Percentiles rank a stretch among this genome's conserved stretches.
Conservation (phyloP, 371 early-diverging fungal species). For the Batkoa obscura region DNA sequence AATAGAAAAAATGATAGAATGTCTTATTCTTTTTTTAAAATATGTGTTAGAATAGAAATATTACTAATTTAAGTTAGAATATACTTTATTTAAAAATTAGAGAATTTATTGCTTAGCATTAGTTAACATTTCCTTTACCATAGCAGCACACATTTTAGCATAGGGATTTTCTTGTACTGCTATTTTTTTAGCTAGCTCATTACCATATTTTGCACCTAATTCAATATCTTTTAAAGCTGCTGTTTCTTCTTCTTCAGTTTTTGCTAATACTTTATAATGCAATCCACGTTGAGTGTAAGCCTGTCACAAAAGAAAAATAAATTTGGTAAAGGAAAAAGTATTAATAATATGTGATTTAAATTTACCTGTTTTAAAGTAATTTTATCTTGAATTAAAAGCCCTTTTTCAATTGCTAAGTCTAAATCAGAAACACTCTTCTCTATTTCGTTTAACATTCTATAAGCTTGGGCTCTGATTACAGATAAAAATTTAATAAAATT, state of each 20-base stretch:
- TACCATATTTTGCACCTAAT: constrained; percentile 59
- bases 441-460: constrained; percentile 34
- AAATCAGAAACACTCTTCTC: constrained; percentile 44
- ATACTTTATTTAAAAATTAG: no score
- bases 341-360: not conserved
- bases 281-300: constrained; percentile 79
- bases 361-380: constrained; percentile 42
- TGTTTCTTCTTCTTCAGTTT: constrained; percentile 20
- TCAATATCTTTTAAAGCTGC: constrained; percentile 58
- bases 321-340: not conserved
- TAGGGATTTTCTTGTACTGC: constrained; percentile 71
- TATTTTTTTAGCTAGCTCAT: constrained; percentile 54
- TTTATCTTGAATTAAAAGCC: constrained; percentile 30
- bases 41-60: no score
- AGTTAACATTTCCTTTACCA: constrained; percentile 34
- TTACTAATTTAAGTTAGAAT: no score
- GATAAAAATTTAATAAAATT: not conserved
- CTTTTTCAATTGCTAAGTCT: constrained; percentile 35
- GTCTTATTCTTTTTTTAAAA: no score
- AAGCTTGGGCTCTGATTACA: constrained; percentile 43
- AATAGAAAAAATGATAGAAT: no score
- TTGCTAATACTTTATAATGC: constrained; percentile 22
- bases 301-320: constrained; percentile 9
- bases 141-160: constrained; percentile 70
- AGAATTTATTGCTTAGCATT: not conserved